phyloP scores from a whole-genome alignment of 495 filamentous ascomycete species.

The Coniosporium apollinis region DNA sequence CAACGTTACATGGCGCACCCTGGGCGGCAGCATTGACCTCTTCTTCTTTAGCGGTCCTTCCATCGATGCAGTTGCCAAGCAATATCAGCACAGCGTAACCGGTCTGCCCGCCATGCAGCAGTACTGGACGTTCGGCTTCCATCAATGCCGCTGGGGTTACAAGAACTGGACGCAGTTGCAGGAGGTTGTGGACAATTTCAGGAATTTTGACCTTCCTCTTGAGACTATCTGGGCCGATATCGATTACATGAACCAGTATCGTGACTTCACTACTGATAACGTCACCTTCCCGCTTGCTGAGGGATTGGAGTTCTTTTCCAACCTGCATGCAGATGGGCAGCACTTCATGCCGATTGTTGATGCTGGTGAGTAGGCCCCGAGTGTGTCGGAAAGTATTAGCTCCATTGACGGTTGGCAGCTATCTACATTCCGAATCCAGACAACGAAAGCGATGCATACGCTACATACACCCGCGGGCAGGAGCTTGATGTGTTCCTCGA shows the following conservation, averaged over 20 bases:
- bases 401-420: constrained; percentile 19
- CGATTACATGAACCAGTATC: constrained; percentile 40
- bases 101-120: constrained; percentile 47
- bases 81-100: constrained; percentile 37
- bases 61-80: constrained; percentile 36
- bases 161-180: constrained; percentile 37
- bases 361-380: too few relatives aligned
- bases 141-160: constrained; percentile 54
- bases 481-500: constrained; percentile 44
- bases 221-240: constrained; percentile 52
- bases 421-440: constrained; percentile 62
- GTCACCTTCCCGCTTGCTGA: constrained; percentile 31
- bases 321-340: constrained; percentile 48
- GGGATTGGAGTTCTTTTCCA: constrained; percentile 42
- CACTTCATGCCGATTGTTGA: constrained; percentile 81
- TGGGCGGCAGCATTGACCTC: constrained; percentile 46
- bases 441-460: constrained; percentile 54
- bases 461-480: constrained; percentile 50
- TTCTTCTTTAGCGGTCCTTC: constrained; percentile 46
- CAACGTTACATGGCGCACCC: constrained; percentile 59
- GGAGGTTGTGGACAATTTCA: constrained; percentile 40
- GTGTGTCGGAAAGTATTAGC: constrained; percentile 52
- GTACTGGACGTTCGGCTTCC: constrained; percentile 45
- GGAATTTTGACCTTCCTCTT: constrained; percentile 41
- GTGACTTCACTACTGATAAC: constrained; percentile 42